phyloP scores from a whole-genome alignment of 2,329 filamentous ascomycete species.

The Beauveria australis region DNA sequence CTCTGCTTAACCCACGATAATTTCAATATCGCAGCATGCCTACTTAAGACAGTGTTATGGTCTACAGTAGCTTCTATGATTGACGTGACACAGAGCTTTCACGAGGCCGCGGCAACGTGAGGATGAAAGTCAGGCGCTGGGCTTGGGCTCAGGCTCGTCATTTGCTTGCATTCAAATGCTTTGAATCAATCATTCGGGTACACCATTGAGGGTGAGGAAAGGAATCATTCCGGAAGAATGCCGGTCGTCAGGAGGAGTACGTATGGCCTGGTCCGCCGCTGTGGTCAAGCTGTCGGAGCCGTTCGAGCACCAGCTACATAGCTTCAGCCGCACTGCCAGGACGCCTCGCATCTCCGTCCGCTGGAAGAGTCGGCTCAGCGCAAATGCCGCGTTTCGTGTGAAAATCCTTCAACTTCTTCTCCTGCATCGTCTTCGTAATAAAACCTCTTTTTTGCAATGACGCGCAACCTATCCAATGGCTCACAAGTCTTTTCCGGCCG shows the following conservation, averaged over 20 bases:
- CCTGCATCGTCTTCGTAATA: not conserved
- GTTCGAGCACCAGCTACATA: not conserved
- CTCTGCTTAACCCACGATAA: too few species aligned
- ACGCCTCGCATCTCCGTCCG: conserved; percentile 2
- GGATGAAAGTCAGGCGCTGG: not conserved
- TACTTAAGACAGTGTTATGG: too few species aligned
- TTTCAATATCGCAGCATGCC: too few species aligned
- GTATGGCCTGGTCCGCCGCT: not conserved
- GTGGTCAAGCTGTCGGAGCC: not conserved
- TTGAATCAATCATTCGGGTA: not conserved
- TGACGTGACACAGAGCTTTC: not conserved
- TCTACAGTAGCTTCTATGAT: too few species aligned
- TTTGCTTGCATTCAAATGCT: not conserved
- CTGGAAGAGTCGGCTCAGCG: not conserved
- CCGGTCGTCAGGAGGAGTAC: not conserved
- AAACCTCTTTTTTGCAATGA: not conserved
- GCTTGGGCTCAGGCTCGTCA: not conserved
- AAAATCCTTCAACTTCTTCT: not conserved
- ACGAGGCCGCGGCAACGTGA: not conserved
- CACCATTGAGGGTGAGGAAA: too few species aligned
- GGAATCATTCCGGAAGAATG: not conserved
- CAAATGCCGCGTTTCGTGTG: not conserved
- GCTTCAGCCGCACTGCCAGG: conserved; percentile 1
- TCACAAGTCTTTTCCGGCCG: conserved; percentile 19
- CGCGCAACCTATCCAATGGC: not conserved